Evolutionary conservation across 129 eudicot genomes (phyloP), one percentile per base, ranked within the genome.

Genomic region (Artemisia tridentata): DNA sequence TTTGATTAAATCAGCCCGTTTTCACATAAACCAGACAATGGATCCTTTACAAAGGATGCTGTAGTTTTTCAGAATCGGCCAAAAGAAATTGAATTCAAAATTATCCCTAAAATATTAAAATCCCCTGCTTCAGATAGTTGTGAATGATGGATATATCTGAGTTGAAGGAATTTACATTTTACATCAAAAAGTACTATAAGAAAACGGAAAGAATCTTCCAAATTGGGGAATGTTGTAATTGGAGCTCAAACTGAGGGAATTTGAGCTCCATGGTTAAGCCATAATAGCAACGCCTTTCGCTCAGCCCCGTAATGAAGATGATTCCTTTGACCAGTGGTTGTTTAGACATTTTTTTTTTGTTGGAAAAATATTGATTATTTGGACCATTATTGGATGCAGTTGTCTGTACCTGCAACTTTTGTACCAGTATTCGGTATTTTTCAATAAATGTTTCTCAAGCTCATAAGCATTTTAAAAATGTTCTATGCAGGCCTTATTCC

Each of bases 391-490:
- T 10, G 4, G 46, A 20, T 89, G 90, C 84, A 93, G 98, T 78
- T 93, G 90, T 74, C 63, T 92, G 90, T 93, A 89, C 71, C 83
- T 93, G 72, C 90, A 89, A 75, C 95, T 89, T 21, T 75, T 92
- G 31, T 89, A 78, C 81, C 83, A 80, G 70, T 90, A 85, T 59
- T 86, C 75, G 8, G n/a, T n/a, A n/a, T n/a, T n/a, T n/a, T n/a
- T n/a, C n/a, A n/a, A n/a, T n/a, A n/a, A n/a, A n/a, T n/a, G n/a
- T n/a, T n/a, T n/a, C n/a, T n/a, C n/a, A n/a, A n/a, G n/a, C n/a
- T n/a, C n/a, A n/a, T n/a, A n/a, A n/a, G n/a, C n/a, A n/a, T n/a
- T n/a, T n/a, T n/a, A n/a, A n/a, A n/a, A n/a, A n/a, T n/a, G n/a
- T n/a, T n/a, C n/a, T n/a, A n/a, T n/a, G n/a, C n/a, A n/a, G n/a